These are phyloP conservation scores for Chalaropsis thielavioides DNA, from an alignment of 2,329 filamentous ascomycete genomes.

Conservation along the genomic window DNA sequence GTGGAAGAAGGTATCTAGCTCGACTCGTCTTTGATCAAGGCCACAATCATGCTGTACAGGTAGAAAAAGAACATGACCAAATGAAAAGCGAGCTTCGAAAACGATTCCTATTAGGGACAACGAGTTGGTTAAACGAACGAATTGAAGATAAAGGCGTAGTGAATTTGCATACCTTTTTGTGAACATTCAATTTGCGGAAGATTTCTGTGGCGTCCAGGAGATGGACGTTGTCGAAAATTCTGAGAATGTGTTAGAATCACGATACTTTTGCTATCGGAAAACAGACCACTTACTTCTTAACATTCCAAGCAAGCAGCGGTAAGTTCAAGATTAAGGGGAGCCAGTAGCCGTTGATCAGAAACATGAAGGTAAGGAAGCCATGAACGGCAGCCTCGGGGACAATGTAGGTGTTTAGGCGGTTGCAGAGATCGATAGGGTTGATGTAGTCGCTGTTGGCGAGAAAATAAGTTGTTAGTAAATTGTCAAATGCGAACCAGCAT, in stretches of 20 bases:
- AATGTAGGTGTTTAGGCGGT: slow-evolving; percentile 99
- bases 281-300: slow-evolving; percentile 72
- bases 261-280: no score
- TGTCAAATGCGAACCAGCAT: not conserved
- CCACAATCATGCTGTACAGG: slow-evolving; percentile 96
- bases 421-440: slow-evolving; percentile 99
- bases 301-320: slow-evolving; percentile 82
- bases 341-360: slow-evolving; percentile 99
- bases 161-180: slow-evolving; percentile 65
- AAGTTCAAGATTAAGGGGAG: slow-evolving; percentile 81
- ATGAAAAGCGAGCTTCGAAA: slow-evolving; percentile 97
- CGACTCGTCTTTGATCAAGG: slow-evolving; percentile 87
- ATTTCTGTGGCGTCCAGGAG: slow-evolving; percentile 96
- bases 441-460: slow-evolving; percentile 71
- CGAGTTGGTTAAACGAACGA: not conserved
- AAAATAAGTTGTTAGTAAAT: not conserved
- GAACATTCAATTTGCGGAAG: slow-evolving; percentile 95
- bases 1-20: slow-evolving; percentile 39
- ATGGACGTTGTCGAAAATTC: slow-evolving; percentile 94
- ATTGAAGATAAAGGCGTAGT: not conserved
- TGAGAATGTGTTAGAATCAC: slow-evolving; percentile 28
- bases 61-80: slow-evolving; percentile 99
- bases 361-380: slow-evolving; percentile 86
- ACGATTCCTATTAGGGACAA: slow-evolving; percentile 59
- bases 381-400: slow-evolving; percentile 96